These are phyloP conservation scores for Apiotrichum laibachii DNA, from an alignment of 1,284 basidiomycete genomes.

Conservation along the genomic window DNA sequence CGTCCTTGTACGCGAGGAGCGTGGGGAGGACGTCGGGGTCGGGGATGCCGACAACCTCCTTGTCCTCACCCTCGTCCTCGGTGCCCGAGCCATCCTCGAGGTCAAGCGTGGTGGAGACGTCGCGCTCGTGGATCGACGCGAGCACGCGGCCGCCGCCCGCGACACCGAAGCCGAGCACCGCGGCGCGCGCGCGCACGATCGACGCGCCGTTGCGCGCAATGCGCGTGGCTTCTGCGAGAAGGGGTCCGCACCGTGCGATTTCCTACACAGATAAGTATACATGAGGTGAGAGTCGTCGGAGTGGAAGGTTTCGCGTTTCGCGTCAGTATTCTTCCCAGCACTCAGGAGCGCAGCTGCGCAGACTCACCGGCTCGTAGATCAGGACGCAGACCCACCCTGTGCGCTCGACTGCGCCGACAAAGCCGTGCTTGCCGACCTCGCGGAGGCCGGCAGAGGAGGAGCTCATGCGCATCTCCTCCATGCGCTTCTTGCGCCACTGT, in stretches of 20 bases:
- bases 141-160: constrained; percentile 13
- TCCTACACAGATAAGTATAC: constrained; percentile 40
- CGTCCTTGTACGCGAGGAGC: constrained; percentile 45
- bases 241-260: constrained; percentile 35
- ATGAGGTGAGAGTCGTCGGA: background rate
- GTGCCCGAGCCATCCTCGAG: constrained; percentile 6
- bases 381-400: constrained; percentile 42
- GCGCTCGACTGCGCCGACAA: constrained; percentile 41
- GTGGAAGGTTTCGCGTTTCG: background rate
- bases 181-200: constrained; percentile 41
- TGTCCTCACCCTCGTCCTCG: constrained; percentile 24
- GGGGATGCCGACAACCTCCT: constrained; percentile 17
- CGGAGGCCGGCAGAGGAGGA: constrained; percentile 27
- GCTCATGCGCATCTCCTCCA: constrained; percentile 12
- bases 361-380: constrained; percentile 49
- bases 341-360: too few relatives aligned
- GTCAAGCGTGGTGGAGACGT: background rate
- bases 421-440: constrained; percentile 41
- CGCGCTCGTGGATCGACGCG: background rate
- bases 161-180: constrained; percentile 41
- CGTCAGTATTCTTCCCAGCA: background rate
- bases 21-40: constrained; percentile 50
- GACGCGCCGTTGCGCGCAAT: constrained; percentile 12
- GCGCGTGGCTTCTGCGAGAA: constrained; percentile 21
- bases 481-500: constrained; percentile 9